Conservation (phyloP, 2,329 filamentous ascomycete species). For the Cytospora piceicola region DNA sequence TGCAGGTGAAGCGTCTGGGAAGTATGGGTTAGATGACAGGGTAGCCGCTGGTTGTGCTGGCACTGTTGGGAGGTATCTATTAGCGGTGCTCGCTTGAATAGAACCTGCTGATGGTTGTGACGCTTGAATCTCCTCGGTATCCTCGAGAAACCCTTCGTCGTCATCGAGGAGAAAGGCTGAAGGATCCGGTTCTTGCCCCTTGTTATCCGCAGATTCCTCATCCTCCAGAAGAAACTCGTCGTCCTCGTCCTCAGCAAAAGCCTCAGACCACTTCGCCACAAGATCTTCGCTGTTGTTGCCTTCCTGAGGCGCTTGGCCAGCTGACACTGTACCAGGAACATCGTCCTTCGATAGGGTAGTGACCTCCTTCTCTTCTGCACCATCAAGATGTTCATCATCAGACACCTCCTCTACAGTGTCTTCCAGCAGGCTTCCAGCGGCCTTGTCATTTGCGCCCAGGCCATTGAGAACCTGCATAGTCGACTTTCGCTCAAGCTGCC, state of each 20-base stretch:
- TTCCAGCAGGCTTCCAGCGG: constrained; percentile 35
- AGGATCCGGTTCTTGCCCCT: constrained; percentile 56
- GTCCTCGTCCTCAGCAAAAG: constrained; percentile 75
- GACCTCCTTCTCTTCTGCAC: constrained; percentile 24
- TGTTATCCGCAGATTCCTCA: constrained; percentile 47
- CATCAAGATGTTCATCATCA: constrained; percentile 32
- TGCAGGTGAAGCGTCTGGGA: constrained; percentile 30
- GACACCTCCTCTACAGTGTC: constrained; percentile 42
- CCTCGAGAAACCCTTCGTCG: constrained; percentile 83
- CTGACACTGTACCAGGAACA: constrained; percentile 35
- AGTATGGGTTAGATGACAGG: constrained; percentile 35
- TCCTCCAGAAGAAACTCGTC: constrained; percentile 62
- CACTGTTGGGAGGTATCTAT: constrained; percentile 41
- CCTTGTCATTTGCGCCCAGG: constrained; percentile 43
- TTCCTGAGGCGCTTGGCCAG: constrained; percentile 34
- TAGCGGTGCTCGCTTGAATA: constrained; percentile 36
- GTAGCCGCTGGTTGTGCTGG: constrained; percentile 35
- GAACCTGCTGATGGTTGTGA: constrained; percentile 33
- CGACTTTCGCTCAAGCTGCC: constrained; percentile 66
- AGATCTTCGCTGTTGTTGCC: constrained; percentile 61
- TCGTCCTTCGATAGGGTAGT: constrained; percentile 23
- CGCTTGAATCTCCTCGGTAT: constrained; percentile 53
- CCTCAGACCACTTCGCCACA: constrained; percentile 81
- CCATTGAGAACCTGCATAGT: constrained; percentile 68
- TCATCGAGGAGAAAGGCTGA: constrained; percentile 77